Evolutionary conservation across 495 filamentous ascomycete species (phyloP).

Genomic region (Trichodelitschia bisporula): DNA sequence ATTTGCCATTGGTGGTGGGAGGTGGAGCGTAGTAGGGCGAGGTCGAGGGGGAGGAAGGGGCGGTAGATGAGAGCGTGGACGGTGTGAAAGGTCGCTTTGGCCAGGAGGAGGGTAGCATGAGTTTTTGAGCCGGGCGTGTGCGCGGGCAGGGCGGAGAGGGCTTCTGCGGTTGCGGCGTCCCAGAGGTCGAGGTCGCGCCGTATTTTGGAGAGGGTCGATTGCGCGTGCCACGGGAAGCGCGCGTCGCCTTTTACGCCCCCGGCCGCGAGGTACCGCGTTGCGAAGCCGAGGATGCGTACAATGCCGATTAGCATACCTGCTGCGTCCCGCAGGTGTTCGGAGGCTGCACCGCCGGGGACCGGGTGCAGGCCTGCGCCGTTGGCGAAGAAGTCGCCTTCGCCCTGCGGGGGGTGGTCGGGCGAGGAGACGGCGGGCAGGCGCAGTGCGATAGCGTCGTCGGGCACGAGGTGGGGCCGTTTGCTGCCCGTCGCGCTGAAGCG

Average conservation of each 20-base stretch:
- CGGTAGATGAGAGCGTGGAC: constrained; percentile 69
- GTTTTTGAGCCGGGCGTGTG: too few relatives aligned
- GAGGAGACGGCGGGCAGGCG: constrained; percentile 50
- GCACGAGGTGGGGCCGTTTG: constrained; percentile 48
- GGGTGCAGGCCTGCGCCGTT: constrained; percentile 47
- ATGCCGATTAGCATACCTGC: constrained; percentile 61
- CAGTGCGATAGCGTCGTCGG: constrained; percentile 47
- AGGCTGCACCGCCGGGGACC: constrained; percentile 36
- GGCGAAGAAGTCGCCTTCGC: constrained; percentile 56
- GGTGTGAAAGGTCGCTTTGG: constrained; percentile 64
- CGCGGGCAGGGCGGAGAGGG: constrained; percentile 51
- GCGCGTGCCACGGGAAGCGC: constrained; percentile 70
- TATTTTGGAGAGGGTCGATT: constrained; percentile 66
- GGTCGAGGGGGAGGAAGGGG: constrained; percentile 62
- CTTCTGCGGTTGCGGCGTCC: constrained; percentile 52
- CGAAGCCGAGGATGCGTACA: constrained; percentile 54
- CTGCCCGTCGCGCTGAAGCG: constrained; percentile 57
- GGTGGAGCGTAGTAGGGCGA: constrained; percentile 48
- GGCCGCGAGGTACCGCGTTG: constrained; percentile 59
- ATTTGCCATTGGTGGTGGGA: constrained; percentile 84
- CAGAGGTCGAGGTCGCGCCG: constrained; percentile 64
- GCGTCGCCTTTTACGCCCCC: constrained; percentile 74
- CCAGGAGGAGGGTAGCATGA: constrained; percentile 41
- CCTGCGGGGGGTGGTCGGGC: constrained; percentile 28
- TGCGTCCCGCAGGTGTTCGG: constrained; percentile 43